Evolutionary conservation across 192 early-diverging fungal genomes (phyloP), one percentile per base, ranked within the genome.

Genomic region (Glomus cerebriforme): DNA sequence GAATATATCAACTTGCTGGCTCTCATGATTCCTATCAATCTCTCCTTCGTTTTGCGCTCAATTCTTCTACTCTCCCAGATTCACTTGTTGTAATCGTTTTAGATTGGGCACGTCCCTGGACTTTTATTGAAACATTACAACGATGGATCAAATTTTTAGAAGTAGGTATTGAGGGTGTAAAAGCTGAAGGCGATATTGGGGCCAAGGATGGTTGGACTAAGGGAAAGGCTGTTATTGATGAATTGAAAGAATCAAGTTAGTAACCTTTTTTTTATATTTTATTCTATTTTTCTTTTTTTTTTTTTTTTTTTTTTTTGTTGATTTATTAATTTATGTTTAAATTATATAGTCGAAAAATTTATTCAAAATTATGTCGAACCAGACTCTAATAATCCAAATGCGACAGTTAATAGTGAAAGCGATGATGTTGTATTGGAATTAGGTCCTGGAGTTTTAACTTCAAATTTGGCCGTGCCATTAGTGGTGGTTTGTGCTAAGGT

Each of bases 61-160:
- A 90, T 77, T 82, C 87, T 43, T 86, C 89, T 26, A 87, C 92
- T 22, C 79, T 95, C 37, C 77, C 87, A 0, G 86, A 91, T 73
- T 86, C 91, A 0, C 82, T 92, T 32, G 91, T 93, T 0, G 84
- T 96, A 1, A 87, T 98, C 67, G 91, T 92, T 60, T 85, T 98
- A 59, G 97, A 98, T 85, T 98, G 97, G 97, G 87, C 91, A 27
- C 86, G 88, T 82, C 97, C 97, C 26, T 96, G 95, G 94, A 85
- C 82, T 34, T 98, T 96, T 84, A 80, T 96, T 79, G 91, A 92
- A 77, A 85, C 90, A 29, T 85, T 96, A 74, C 88, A 95, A 73
- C 87, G 90, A 27, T 98, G 95, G 93, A 82, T 95, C 37, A 85
- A 86, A 63, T 87, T 96, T 29, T 82, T 98, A 37, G 83, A 90